These are phyloP conservation scores for Penicillium desertorum DNA, from an alignment of 495 filamentous ascomycete species.

Conservation along the genomic window DNA sequence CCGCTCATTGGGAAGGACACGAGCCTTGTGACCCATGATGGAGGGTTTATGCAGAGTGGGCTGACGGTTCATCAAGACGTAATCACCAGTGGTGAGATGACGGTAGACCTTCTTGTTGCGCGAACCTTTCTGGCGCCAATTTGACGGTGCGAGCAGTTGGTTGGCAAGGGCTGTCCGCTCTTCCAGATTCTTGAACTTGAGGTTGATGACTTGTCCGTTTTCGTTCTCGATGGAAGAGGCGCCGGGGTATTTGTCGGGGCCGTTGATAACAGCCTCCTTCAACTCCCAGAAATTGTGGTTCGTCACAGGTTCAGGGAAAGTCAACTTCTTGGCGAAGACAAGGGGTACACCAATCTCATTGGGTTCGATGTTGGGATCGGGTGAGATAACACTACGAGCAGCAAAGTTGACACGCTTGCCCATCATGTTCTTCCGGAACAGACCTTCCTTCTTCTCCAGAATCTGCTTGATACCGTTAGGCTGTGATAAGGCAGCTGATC, in stretches of 20 bases:
- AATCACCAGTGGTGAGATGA: conserved; percentile 92
- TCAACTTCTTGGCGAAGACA: conserved; percentile 93
- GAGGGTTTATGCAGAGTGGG: conserved; percentile 99
- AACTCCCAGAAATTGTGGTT: conserved; percentile 94
- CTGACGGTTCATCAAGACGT: conserved; percentile 98
- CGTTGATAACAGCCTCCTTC: conserved; percentile 95
- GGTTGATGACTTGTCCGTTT: conserved; percentile 83
- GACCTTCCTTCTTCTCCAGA: conserved; percentile 96
- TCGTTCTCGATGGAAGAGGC: conserved; percentile 94
- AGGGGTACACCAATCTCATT: conserved; percentile 98
- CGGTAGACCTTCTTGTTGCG: conserved; percentile 96
- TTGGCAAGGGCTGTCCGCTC: conserved; percentile 86
- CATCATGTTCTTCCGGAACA: conserved; percentile 99
- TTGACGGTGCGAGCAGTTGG: conserved; percentile 86
- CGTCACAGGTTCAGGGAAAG: conserved; percentile 95
- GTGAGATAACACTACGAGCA: conserved; percentile 95
- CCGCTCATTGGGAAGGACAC: conserved; percentile 89
- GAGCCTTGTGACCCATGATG: conserved; percentile 96
- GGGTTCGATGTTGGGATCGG: conserved; percentile 97
- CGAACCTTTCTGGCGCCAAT: conserved; percentile 67
- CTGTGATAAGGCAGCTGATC: conserved; percentile 51
- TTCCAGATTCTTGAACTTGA: conserved; percentile 80
- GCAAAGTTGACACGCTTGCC: conserved; percentile 99
- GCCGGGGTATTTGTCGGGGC: conserved; percentile 89
- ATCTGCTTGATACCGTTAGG: conserved; percentile 88